Evolutionary conservation across 805 yeast species (phyloP).

Genomic region (Zygosaccharomyces pseudorouxii): DNA sequence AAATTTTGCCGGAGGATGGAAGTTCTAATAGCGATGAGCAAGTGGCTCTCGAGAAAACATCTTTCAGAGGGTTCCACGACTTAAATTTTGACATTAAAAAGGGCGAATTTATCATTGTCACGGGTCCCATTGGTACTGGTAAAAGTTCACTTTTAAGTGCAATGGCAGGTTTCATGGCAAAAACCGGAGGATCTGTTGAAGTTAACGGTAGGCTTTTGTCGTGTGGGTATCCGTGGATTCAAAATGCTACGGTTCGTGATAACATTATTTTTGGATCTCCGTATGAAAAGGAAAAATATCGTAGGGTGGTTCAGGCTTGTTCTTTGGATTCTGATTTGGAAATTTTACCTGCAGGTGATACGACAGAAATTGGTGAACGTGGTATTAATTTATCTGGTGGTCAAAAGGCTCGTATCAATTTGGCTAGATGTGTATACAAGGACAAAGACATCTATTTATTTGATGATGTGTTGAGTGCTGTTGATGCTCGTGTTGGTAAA

Average conservation of each 20-base stretch:
- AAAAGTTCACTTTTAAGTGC: conserved; percentile 71
- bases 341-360: conserved; percentile 67
- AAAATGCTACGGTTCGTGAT: conserved; percentile 70
- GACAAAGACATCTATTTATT: conserved; percentile 60
- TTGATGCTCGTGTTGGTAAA: conserved; percentile 81
- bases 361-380: conserved; percentile 78
- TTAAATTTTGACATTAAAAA: conserved; percentile 50
- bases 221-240: conserved; percentile 78
- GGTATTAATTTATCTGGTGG: conserved; percentile 89
- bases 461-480: conserved; percentile 81
- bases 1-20: background rate
- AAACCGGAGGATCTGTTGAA: conserved; percentile 46
- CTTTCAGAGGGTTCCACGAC: conserved; percentile 42
- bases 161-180: conserved; percentile 65
- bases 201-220: conserved; percentile 50
- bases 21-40: background rate
- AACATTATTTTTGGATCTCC: conserved; percentile 66
- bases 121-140: conserved; percentile 78
- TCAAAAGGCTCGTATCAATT: conserved; percentile 74
- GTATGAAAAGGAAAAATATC: conserved; percentile 48
- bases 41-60: conserved; percentile 24
- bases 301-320: conserved; percentile 56
- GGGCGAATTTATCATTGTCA: conserved; percentile 59
- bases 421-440: conserved; percentile 77
- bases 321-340: conserved; percentile 62